Evolutionary conservation across 768 basidiomycete genomes (phyloP), one percentile per base, ranked within the genome.

Genomic region (Termitomyces sp.): DNA sequence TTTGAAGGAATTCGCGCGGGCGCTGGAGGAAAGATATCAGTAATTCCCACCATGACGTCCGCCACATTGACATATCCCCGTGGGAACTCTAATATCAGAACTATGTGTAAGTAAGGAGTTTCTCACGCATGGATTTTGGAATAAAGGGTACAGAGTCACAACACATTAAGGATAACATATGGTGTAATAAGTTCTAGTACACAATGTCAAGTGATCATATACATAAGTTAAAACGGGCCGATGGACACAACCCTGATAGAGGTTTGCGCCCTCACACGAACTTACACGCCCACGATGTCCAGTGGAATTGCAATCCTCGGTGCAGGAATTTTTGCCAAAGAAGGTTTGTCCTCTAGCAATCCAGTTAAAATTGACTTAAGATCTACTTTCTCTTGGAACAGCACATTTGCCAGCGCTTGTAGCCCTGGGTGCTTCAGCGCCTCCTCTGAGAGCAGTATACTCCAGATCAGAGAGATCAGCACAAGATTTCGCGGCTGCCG

Each of bases 391-490:
- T 40, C 49, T 52, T 63, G 62, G 24, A 10, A 54, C 30, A 85
- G 90, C 90, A 28, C 88, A 95, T 70, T 76, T 94, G n/a, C 92
- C 92, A 38, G 85, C 87, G 18, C 77, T 94, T 52, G 78, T 78
- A 24, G 69, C 72, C 2, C 76, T 89, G 51, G 80, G 79, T 10
- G 64, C 68, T 59, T 68, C 75, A 24, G 75, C 77, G 35, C 77
- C 75, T 52, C 68, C 72, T 53, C 72, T 79, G 42, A 84, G 77
- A 62, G 92, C 91, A 1, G 77, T 94, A 56, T 94, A 93, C 76
- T 94, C 92, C 12, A 82, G 92, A 59, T 90, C 90, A 0, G 71
- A 80, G 63, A 80, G 78, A 67, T 84, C 82, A 57, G 80, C 86
- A 1, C 68, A 72, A 13, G 79, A 80, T 35, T 71, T 89, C 52